Conservation (phyloP, 169 alveolate genomes). For the Eimeria tenella region DNA sequence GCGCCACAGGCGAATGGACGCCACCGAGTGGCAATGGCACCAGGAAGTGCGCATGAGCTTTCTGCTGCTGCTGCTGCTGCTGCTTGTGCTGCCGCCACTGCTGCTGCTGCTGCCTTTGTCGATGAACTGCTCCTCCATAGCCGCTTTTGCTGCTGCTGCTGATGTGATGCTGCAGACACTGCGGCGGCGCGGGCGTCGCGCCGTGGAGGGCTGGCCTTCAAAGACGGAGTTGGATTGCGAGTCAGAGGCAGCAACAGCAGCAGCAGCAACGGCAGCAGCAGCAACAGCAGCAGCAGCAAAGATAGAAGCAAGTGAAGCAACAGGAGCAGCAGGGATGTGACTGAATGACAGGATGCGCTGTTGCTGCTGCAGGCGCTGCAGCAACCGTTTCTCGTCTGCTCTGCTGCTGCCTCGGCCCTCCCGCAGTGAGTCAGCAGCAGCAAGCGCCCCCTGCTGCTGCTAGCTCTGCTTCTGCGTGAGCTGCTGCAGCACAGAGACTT, state of each 20-base stretch:
- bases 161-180: constrained; percentile 5
- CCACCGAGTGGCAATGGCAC: neutral
- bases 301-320: neutral
- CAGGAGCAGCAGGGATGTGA: neutral
- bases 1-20: neutral
- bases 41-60: neutral
- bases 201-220: constrained; percentile 12
- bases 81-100: neutral
- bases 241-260: neutral
- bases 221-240: neutral
- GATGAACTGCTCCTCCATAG: neutral
- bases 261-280: neutral
- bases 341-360: neutral
- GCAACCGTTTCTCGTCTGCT: neutral
- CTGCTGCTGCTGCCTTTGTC: neutral
- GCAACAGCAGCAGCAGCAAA: neutral
- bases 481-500: constrained; percentile 10
- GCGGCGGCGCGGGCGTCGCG: constrained; percentile 20
- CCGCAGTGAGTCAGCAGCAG: constrained; percentile 8
- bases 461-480: neutral
- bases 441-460: neutral
- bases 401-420: neutral
- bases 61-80: constrained; percentile 6
- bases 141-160: constrained; percentile 17
- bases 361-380: constrained; percentile 7